Conservation (phyloP, 1,139 yeast species). For the Debaryomyces coudertii region DNA sequence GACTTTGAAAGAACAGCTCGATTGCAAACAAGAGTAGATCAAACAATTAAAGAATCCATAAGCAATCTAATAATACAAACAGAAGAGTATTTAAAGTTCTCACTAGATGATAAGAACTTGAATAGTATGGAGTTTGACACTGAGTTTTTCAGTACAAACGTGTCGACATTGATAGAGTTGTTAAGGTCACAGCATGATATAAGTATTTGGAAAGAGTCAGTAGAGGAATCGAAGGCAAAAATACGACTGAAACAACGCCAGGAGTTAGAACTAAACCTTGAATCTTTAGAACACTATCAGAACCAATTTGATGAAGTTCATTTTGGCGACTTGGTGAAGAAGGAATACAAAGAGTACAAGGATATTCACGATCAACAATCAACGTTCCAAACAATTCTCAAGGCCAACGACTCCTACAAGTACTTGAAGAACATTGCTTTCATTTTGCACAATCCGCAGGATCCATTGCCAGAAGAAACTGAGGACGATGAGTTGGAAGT, state of each 20-base stretch:
- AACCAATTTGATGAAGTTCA: not conserved
- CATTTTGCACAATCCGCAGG: conserved; percentile 42
- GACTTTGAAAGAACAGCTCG: conserved; percentile 15
- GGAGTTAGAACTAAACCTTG: conserved; percentile 14
- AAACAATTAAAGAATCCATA: conserved; percentile 12
- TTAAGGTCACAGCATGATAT: conserved; percentile 11
- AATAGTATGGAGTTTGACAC: conserved; percentile 6
- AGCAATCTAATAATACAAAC: conserved; percentile 11
- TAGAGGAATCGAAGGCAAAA: conserved; percentile 12
- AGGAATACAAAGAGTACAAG: conserved; percentile 11
- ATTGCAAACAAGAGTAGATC: conserved; percentile 9
- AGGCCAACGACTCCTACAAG: conserved; percentile 21
- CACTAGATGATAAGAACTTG: conserved; percentile 8
- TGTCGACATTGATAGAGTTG: conserved; percentile 8
- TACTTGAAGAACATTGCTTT: conserved; percentile 31
- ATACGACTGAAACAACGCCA: conserved; percentile 9
- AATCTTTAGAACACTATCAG: conserved; percentile 10
- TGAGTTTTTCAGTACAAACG: conserved; percentile 10
- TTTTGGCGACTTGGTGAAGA: conserved; percentile 10
- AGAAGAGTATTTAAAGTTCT: conserved; percentile 14
- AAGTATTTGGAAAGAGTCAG: conserved; percentile 10
- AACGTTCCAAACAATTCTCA: conserved; percentile 10
- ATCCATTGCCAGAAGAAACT: conserved; percentile 44
- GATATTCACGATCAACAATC: conserved; percentile 4
- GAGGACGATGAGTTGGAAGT: conserved; percentile 58